Conservation (phyloP, 208 protist species). For the Phytomonas sp. region DNA sequence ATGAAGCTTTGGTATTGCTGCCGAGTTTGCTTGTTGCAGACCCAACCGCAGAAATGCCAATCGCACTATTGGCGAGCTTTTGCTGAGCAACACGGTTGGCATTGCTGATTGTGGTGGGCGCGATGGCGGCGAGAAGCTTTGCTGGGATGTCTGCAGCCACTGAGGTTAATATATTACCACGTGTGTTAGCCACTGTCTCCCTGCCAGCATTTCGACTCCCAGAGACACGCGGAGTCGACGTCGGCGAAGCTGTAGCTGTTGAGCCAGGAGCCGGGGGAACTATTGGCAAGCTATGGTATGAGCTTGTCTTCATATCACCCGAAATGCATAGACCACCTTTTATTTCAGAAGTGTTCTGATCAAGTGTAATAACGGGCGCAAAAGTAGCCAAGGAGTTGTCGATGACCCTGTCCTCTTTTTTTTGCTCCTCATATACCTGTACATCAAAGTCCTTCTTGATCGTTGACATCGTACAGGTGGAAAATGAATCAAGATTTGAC, state of each 20-base stretch:
- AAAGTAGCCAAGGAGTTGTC: neutral
- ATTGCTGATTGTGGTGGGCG: neutral
- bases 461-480: neutral
- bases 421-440: neutral
- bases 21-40: neutral
- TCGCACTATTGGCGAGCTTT: neutral
- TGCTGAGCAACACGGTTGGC: constrained; percentile 1
- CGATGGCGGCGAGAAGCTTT: neutral
- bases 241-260: neutral
- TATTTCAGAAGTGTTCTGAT: neutral
- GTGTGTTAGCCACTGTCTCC: neutral
- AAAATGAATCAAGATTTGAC: neutral
- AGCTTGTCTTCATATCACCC: neutral
- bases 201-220: neutral
- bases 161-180: neutral
- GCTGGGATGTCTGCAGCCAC: neutral
- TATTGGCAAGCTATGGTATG: neutral
- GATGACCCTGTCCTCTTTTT: neutral
- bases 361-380: neutral
- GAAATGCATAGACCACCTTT: neutral
- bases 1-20: neutral
- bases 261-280: neutral
- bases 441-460: neutral
- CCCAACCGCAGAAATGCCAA: neutral
- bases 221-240: neutral